These are phyloP conservation scores for Tetrapisispora phaffii DNA, from an alignment of 805 yeast species.

Conservation along the genomic window DNA sequence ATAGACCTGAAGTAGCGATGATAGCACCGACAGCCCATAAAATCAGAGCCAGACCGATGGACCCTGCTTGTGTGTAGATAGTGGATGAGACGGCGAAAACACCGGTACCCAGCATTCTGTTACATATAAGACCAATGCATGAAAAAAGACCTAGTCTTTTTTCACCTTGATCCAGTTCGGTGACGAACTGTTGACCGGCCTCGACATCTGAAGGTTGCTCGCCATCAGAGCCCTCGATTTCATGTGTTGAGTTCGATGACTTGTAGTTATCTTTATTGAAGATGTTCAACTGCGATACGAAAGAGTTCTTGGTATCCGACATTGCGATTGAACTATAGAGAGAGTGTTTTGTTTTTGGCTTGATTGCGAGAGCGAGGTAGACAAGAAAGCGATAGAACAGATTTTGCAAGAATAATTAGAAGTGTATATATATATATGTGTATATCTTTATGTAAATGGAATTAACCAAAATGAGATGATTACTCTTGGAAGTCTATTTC, in stretches of 20 bases:
- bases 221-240: conserved; percentile 1
- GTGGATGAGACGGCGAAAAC: conserved; percentile 63
- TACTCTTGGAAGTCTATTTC: too few species aligned
- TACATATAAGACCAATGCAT: conserved; percentile 56
- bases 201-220: conserved; percentile 13
- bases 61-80: conserved; percentile 42
- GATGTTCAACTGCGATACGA: conserved; percentile 22
- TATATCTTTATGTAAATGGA: too few species aligned
- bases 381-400: too few species aligned
- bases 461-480: too few species aligned
- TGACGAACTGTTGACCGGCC: conserved; percentile 24
- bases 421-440: too few species aligned
- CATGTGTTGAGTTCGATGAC: conserved; percentile 4
- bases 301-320: conserved; percentile 4
- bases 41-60: conserved; percentile 61
- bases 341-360: too few species aligned
- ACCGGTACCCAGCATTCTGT: conserved; percentile 69
- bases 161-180: conserved; percentile 34
- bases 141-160: conserved; percentile 42
- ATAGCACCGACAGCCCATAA: conserved; percentile 69
- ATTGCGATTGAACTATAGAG: background rate
- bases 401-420: too few species aligned
- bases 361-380: too few species aligned
- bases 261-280: conserved; percentile 24
- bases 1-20: conserved; percentile 54